Conservation (phyloP, 495 filamentous ascomycete genomes). For the Hypoxylon perforatum region DNA sequence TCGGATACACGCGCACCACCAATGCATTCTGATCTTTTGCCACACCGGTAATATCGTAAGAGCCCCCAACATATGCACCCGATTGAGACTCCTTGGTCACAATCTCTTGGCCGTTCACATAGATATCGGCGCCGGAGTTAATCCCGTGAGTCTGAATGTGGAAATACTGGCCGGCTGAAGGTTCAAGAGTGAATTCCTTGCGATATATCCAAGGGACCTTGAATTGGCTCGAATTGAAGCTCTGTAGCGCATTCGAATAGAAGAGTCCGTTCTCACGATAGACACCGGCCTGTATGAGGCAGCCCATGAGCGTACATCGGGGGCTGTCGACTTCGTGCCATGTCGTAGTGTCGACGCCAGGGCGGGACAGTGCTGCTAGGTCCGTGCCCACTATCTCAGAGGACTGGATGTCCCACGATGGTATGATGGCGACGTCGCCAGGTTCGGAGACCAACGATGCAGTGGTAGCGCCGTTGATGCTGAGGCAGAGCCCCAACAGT, state of each 20-base stretch:
- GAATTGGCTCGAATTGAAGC: slow-evolving; percentile 59
- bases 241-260: slow-evolving; percentile 65
- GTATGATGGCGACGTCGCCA: slow-evolving; percentile 59
- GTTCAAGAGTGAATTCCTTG: slow-evolving; percentile 61
- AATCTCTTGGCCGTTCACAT: slow-evolving; percentile 66
- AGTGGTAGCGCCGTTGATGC: slow-evolving; percentile 21
- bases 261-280: slow-evolving; percentile 68
- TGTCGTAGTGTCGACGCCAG: slow-evolving; percentile 58
- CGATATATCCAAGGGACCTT: slow-evolving; percentile 70
- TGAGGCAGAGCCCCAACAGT: slow-evolving; percentile 35
- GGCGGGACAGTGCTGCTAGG: slow-evolving; percentile 56
- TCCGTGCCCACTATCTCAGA: slow-evolving; percentile 50
- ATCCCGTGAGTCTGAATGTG: slow-evolving; percentile 69
- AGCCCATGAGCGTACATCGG: slow-evolving; percentile 67
- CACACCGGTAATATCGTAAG: slow-evolving; percentile 63
- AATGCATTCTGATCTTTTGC: slow-evolving; percentile 60
- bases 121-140: slow-evolving; percentile 70
- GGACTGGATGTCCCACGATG: slow-evolving; percentile 68
- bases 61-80: slow-evolving; percentile 67
- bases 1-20: slow-evolving; percentile 65
- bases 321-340: slow-evolving; percentile 64
- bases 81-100: slow-evolving; percentile 60
- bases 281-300: slow-evolving; percentile 63
- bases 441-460: slow-evolving; percentile 44
- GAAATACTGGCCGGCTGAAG: slow-evolving; percentile 56